Evolutionary conservation across 257 asterid genomes (phyloP).

Genomic region (Oldenlandia corymbosa): DNA sequence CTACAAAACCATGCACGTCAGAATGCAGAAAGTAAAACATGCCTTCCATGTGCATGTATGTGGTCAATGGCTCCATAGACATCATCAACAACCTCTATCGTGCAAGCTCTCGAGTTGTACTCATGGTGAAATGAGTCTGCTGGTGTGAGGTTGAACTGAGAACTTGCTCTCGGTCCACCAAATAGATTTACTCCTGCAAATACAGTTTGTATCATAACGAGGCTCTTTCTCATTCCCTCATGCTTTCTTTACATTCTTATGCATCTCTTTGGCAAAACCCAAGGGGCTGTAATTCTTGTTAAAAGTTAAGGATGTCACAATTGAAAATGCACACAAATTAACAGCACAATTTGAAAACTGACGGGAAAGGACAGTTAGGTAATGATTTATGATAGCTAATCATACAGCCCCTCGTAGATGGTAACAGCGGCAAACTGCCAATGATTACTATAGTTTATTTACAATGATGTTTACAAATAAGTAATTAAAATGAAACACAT

Average conservation of each 20-base stretch:
- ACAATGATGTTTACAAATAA: background rate
- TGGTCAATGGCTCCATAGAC: conserved; percentile 46
- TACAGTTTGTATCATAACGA: background rate
- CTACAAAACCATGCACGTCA: background rate
- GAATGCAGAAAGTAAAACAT: conserved; percentile 11
- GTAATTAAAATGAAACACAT: too few species aligned
- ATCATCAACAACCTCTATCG: conserved; percentile 51
- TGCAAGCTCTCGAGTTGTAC: conserved; percentile 51
- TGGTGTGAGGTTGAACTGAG: conserved; percentile 27
- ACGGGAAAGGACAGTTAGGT: too few species aligned
- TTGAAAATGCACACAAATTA: background rate
- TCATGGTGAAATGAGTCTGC: conserved; percentile 47
- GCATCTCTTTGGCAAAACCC: background rate
- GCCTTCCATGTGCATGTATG: conserved; percentile 53
- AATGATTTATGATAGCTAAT: background rate
- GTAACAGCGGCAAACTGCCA: too few species aligned
- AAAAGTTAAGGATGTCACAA: background rate
- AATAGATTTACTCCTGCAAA: conserved; percentile 43
- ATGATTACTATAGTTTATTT: too few species aligned
- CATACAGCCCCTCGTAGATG: too few species aligned
- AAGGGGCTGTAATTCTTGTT: background rate
- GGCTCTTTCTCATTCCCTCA: background rate
- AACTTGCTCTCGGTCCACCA: conserved; percentile 55
- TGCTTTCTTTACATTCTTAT: background rate
- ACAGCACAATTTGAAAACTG: background rate